These are phyloP conservation scores for Udeniomyces megalosporus DNA, from an alignment of 768 basidiomycete genomes.

Conservation along the genomic window DNA sequence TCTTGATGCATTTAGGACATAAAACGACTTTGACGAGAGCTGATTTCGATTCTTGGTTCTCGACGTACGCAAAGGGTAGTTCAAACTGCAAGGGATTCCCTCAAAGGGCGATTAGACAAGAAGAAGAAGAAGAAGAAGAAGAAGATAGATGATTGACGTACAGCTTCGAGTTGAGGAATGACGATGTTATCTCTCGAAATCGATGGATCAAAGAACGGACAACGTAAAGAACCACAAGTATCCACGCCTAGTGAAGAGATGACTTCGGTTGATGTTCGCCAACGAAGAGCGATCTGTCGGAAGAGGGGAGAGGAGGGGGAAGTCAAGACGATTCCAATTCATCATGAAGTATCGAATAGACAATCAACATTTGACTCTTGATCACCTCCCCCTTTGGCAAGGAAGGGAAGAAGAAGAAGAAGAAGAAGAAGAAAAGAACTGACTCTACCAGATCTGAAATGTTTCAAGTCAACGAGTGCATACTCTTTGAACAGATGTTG, in stretches of 20 bases:
- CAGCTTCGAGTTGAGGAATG: not conserved
- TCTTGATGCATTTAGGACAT: conserved; percentile 59
- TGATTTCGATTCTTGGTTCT: conserved; percentile 53
- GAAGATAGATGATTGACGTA: not conserved
- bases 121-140: not conserved
- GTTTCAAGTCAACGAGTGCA: conserved; percentile 57
- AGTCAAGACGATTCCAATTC: no score
- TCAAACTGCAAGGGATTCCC: conserved; percentile 37
- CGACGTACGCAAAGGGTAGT: conserved; percentile 74
- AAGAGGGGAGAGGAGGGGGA: not conserved
- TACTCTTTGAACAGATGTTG: conserved; percentile 72
- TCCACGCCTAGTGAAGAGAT: conserved; percentile 67
- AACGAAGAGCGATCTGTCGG: conserved; percentile 66
- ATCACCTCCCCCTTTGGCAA: no score
- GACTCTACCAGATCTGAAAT: conserved; percentile 83
- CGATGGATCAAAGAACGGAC: conserved; percentile 43
- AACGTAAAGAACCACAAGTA: conserved; percentile 80
- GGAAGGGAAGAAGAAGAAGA: not conserved
- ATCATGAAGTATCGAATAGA: no score
- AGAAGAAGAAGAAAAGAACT: conserved; percentile 22
- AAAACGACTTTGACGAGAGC: conserved; percentile 84
- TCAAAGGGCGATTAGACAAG: not conserved
- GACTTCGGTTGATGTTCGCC: conserved; percentile 86
- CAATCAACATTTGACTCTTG: no score
- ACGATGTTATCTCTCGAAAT: not conserved